These are phyloP conservation scores for Cyamopsis tetragonoloba DNA, from an alignment of 306 rosid species.

Conservation along the genomic window DNA sequence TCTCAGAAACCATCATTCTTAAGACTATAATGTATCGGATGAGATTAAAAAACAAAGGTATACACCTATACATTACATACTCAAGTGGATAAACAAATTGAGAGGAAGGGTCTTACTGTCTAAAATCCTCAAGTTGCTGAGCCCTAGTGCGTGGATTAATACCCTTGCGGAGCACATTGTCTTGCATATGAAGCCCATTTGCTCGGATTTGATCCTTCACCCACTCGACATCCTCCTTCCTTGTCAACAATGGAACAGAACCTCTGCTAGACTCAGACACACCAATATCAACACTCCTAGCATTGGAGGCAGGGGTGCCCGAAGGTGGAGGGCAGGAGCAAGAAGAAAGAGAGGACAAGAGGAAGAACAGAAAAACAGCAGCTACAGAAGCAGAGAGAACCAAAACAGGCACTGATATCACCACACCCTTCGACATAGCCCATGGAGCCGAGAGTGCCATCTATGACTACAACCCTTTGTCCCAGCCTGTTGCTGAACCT, in stretches of 20 bases:
- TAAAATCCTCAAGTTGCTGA: conserved; percentile 81
- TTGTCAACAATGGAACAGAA: conserved; percentile 22
- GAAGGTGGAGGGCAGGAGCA: conserved; percentile 58
- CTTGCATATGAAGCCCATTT: conserved; percentile 82
- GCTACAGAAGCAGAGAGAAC: conserved; percentile 55
- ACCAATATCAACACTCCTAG: neutral
- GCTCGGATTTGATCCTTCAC: conserved; percentile 68
- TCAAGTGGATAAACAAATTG: neutral
- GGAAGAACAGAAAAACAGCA: conserved; percentile 60
- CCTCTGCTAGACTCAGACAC: neutral
- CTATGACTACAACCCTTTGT: conserved; percentile 7
- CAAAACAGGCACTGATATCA: conserved; percentile 62
- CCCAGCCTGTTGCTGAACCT: no score
- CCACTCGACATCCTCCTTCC: conserved; percentile 81
- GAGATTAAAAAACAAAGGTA: conserved; percentile 14
- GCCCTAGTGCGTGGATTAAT: conserved; percentile 83
- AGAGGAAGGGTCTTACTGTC: conserved; percentile 42
- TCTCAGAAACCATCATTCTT: neutral
- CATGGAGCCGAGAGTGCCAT: conserved; percentile 55
- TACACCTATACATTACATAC: neutral
- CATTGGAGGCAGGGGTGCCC: conserved; percentile 1
- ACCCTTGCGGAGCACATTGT: conserved; percentile 85
- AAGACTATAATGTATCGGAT: neutral
- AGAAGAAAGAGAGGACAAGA: conserved; percentile 69
- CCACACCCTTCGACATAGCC: conserved; percentile 61